Evolutionary conservation across 352 stramenopile genomes (phyloP).

Genomic region (Blastocystis hominis): DNA sequence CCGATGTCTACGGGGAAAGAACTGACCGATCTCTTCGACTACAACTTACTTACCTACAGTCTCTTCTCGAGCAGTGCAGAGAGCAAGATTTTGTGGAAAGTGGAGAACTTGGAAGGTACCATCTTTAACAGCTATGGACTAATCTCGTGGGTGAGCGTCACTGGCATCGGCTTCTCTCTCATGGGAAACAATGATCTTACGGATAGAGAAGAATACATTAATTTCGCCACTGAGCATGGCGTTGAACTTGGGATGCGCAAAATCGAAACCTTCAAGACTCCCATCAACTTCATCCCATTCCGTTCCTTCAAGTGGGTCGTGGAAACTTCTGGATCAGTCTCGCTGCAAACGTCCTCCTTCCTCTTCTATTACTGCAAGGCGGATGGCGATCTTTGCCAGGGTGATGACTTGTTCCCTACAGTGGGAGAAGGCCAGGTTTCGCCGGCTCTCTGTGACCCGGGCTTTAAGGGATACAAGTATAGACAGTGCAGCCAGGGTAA

Average conservation of each 20-base stretch:
- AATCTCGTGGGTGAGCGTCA: neutral
- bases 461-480: slow-evolving; percentile 4
- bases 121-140: neutral
- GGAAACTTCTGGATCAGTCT: neutral
- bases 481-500: neutral
- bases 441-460: neutral
- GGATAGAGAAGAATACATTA: neutral
- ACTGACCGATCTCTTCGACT: too few relatives aligned
- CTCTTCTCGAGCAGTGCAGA: neutral
- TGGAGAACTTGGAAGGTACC: slow-evolving; percentile 1
- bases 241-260: neutral
- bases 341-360: neutral
- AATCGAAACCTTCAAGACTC: neutral
- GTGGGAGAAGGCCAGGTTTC: slow-evolving; percentile 6
- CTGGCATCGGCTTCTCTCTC: neutral
- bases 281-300: neutral
- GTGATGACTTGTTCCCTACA: neutral
- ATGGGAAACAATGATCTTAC: neutral
- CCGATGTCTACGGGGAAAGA: neutral
- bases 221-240: neutral
- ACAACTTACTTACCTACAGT: neutral
- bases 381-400: neutral
- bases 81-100: neutral
- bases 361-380: slow-evolving; percentile 13
- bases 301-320: neutral